Evolutionary conservation across 257 asterid genomes (phyloP).

Genomic region (Plectranthus barbatus): DNA sequence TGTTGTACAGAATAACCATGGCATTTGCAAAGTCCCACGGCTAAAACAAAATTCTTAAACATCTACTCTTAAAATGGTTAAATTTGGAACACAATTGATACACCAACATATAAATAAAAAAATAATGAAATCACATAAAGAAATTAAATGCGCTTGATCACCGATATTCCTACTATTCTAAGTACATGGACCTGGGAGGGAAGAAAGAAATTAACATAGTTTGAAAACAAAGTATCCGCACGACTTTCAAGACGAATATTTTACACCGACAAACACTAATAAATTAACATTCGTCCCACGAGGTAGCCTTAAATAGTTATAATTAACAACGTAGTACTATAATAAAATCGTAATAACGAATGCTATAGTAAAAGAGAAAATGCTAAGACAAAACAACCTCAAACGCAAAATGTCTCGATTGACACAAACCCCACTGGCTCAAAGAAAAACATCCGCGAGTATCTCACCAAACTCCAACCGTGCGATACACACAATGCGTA

Average conservation of each 20-base stretch:
- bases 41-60: not conserved
- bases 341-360: conserved; percentile 5
- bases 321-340: conserved; percentile 8
- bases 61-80: not conserved
- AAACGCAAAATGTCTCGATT: not conserved
- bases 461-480: conserved; percentile 20
- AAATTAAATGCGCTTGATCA: conserved; percentile 1
- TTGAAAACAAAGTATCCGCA: conserved; percentile 1
- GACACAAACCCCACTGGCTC: conserved; percentile 22
- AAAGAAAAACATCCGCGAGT: conserved; percentile 21
- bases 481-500: conserved; percentile 12
- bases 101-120: not conserved
- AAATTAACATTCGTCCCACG: conserved; percentile 9
- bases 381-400: conserved; percentile 13
- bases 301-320: conserved; percentile 2
- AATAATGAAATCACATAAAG: not conserved
- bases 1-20: not conserved
- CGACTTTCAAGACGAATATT: conserved; percentile 1
- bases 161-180: conserved; percentile 4
- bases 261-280: conserved; percentile 1
- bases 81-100: not conserved
- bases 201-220: not conserved
- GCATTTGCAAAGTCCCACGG: not conserved
- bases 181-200: not conserved
- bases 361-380: conserved; percentile 9